Evolutionary conservation across 2,329 filamentous ascomycete genomes (phyloP).

Genomic region (Curvularia sp.): DNA sequence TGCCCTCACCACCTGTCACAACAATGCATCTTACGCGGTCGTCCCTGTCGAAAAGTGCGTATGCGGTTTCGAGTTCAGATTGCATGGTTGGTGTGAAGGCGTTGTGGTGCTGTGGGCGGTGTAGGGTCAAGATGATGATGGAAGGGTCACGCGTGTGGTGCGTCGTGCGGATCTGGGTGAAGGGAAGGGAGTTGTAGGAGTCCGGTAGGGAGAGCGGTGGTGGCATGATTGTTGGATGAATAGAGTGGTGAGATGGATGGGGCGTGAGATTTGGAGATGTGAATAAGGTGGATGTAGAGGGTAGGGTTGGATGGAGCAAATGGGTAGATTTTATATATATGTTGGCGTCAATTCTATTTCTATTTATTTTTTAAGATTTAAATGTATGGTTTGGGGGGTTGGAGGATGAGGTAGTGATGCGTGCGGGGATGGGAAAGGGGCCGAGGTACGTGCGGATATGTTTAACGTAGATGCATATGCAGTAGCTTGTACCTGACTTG

Average conservation of each 20-base stretch:
- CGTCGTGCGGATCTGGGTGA: constrained; percentile 52
- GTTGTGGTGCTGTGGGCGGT: constrained; percentile 71
- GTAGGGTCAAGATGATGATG: constrained; percentile 68
- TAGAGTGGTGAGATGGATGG: no score
- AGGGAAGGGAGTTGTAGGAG: constrained; percentile 52
- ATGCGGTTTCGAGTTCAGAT: constrained; percentile 64
- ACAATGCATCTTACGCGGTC: constrained; percentile 63
- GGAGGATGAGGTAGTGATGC: constrained; percentile 1
- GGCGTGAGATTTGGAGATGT: neutral
- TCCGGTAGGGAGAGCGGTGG: constrained; percentile 37
- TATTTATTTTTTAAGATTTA: no score
- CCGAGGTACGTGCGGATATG: constrained; percentile 13
- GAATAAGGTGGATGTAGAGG: no score
- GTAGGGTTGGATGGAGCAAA: neutral
- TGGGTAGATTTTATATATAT: neutral
- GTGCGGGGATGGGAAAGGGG: constrained; percentile 14
- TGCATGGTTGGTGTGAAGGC: constrained; percentile 72
- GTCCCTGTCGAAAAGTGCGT: constrained; percentile 60
- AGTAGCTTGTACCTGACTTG: neutral
- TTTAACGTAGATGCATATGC: constrained; percentile 4
- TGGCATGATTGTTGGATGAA: constrained; percentile 14
- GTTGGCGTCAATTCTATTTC: neutral
- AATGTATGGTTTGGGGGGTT: neutral
- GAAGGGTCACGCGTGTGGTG: constrained; percentile 56
- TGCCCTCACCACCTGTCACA: constrained; percentile 58